Base-by-base conservation (phyloP, 192 early-diverging fungal genomes). In the Gamsiella multidivaricata region DNA sequence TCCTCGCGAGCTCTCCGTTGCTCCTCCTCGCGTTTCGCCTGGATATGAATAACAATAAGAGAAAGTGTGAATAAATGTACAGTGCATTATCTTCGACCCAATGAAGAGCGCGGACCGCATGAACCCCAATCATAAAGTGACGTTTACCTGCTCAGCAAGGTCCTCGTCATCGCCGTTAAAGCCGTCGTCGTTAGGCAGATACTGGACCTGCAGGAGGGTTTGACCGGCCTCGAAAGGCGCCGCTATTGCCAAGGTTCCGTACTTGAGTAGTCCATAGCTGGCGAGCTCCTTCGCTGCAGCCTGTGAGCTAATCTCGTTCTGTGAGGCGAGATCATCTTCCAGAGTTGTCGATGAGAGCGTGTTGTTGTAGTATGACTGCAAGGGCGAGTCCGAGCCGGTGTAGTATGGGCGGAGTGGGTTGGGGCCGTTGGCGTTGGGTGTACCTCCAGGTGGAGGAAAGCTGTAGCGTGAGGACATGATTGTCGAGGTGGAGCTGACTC, bases 131-230 rank as follows among this genome's bases (percentile, higher is more conserved):
- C n/a, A n/a, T n/a, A n/a, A n/a, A n/a, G n/a, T n/a, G n/a, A n/a
- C n/a, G n/a, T n/a, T 61, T 65, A 80, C 61, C 65, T 69, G 52
- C 59, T 82, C 85, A 18, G 79, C 70, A 29, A 72, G 62, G 14
- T 84, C 80, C 8, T 52, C 20, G 3, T 67, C 74, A 49, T 69
- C 62, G 28, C 57, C 67, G 31, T 84, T 70, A n/a, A 82, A 70
- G 33, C 83, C 85, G 61, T 83, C 83, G 50, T 89, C 85, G 32
- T 83, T 81, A 15, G 92, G 92, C 34, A 90, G 42, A 69, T 91
- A 90, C 82, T 93, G 93, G 29, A 93, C 90, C 78, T 94, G 93
- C 43, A 93, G 58, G n/a, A 94, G 79, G 20, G 91, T 93, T 63
- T 91, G 89, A 20, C 87, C 83, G 5, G 88, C 85, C 41, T 87